A percentile compares a stretch with the other conserved stretches of the same genome.
Evolutionary conservation across 2,329 filamentous ascomycete species (phyloP).

Genomic region (Anthostomella pinea): DNA sequence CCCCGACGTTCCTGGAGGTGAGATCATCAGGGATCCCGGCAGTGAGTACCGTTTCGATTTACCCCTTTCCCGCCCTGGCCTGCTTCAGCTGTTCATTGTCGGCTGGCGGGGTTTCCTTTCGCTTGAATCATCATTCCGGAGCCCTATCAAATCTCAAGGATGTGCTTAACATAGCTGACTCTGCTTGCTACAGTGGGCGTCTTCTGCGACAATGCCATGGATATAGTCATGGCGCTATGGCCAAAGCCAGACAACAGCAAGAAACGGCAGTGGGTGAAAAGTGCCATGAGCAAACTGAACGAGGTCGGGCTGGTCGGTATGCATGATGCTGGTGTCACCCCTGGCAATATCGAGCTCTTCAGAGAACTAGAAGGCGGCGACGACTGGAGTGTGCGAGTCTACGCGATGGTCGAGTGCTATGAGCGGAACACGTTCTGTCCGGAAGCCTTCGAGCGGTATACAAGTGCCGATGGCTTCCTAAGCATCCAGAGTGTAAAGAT

Average conservation of each 20-base stretch:
- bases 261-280: constrained; percentile 53
- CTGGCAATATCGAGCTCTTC: constrained; percentile 53
- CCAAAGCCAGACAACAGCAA: constrained; percentile 52
- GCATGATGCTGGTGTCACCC: constrained; percentile 64
- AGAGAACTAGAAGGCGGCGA: constrained; percentile 47
- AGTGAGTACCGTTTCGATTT: too few species aligned
- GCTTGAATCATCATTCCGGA: too few species aligned
- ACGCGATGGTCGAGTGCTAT: constrained; percentile 66
- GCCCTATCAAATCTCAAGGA: too few species aligned
- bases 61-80: too few species aligned
- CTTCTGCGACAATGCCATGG: constrained; percentile 73
- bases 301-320: constrained; percentile 65
- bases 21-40: constrained; percentile 59
- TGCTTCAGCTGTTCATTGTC: too few species aligned
- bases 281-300: constrained; percentile 62
- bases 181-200: too few species aligned
- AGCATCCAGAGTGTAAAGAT: constrained; percentile 64
- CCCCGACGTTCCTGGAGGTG: constrained; percentile 58
- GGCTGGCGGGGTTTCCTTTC: too few species aligned
- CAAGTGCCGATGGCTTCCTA: constrained; percentile 47
- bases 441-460: constrained; percentile 43
- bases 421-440: constrained; percentile 64
- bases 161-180: too few species aligned
- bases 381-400: constrained; percentile 61
- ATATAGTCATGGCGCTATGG: constrained; percentile 54